Percentiles rank a stretch among this genome's conserved stretches.
Evolutionary conservation across 176 grass and related monocot genomes (phyloP).

Genomic region (Oryza coarctata): DNA sequence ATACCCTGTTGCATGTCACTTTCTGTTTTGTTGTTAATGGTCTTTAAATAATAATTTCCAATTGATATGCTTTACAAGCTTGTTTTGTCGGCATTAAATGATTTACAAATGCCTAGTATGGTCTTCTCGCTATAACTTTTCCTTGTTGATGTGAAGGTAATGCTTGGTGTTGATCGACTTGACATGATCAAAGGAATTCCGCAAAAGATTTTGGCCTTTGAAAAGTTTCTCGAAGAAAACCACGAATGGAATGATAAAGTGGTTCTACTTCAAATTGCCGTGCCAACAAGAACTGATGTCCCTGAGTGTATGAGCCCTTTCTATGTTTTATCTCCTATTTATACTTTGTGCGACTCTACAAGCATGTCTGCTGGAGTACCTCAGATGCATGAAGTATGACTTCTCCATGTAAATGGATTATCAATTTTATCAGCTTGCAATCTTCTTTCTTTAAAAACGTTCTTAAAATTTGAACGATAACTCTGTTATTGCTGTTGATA

Average conservation of each 20-base stretch:
- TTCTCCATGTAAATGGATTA: background rate
- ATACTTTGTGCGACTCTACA: conserved; percentile 11
- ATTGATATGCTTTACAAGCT: background rate
- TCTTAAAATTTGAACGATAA: background rate
- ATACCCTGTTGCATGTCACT: background rate
- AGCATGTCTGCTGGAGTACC: background rate
- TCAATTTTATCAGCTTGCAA: background rate
- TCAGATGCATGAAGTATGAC: conserved; percentile 9
- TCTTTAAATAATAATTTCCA: background rate
- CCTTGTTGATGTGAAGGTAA: conserved; percentile 63
- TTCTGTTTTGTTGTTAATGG: background rate
- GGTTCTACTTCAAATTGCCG: conserved; percentile 95
- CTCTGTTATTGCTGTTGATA: background rate
- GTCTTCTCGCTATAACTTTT: conserved; percentile 14
- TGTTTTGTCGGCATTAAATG: background rate
- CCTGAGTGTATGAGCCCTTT: conserved; percentile 78
- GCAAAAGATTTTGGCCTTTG: conserved; percentile 99
- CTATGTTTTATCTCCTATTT: background rate
- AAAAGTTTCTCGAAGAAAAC: conserved; percentile 99
- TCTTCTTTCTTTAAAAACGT: background rate
- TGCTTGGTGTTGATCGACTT: conserved; percentile 97
- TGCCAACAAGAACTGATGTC: conserved; percentile 97
- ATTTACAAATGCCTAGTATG: conserved; percentile 2
- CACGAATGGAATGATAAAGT: conserved; percentile 81
- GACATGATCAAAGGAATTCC: conserved; percentile 99